These are phyloP conservation scores for Fremontodendron californicum DNA, from an alignment of 345 rosid genomes.

Conservation along the genomic window DNA sequence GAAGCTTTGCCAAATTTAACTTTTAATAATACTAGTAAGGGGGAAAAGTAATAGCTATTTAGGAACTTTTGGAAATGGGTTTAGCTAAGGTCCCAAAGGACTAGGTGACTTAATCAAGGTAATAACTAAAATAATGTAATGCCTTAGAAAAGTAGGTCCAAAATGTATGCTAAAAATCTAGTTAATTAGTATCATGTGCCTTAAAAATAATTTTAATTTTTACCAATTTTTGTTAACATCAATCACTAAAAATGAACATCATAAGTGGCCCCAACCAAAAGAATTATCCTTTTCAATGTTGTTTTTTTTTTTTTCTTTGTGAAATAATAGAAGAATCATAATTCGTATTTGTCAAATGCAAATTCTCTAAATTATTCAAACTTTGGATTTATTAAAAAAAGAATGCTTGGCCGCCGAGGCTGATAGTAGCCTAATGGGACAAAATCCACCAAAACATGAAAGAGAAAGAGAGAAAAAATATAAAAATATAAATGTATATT, in stretches of 20 bases:
- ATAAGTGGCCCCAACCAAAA: neutral
- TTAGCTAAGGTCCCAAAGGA: too few species aligned
- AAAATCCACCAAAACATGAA: neutral
- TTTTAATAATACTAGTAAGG: too few species aligned
- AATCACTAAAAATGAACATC: neutral
- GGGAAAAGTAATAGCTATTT: too few species aligned
- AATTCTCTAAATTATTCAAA: neutral
- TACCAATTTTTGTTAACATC: neutral
- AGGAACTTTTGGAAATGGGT: too few species aligned
- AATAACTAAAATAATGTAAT: neutral
- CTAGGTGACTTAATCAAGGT: neutral
- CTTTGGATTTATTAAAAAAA: neutral
- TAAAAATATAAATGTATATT: neutral
- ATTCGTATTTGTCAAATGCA: neutral
- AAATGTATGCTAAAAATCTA: neutral
- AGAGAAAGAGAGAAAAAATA: neutral
- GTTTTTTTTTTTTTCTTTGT: too few species aligned
- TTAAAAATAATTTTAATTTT: neutral
- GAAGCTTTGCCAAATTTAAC: neutral
- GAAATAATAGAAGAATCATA: neutral
- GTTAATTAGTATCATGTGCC: neutral
- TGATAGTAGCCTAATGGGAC: neutral
- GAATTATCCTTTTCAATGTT: neutral
- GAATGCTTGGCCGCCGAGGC: neutral
- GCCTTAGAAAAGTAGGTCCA: neutral